Percentiles rank a stretch among this genome's conserved stretches.
These are phyloP conservation scores for Arctostaphylos glauca DNA, from an alignment of 148 eudicot species.

Conservation along the genomic window DNA sequence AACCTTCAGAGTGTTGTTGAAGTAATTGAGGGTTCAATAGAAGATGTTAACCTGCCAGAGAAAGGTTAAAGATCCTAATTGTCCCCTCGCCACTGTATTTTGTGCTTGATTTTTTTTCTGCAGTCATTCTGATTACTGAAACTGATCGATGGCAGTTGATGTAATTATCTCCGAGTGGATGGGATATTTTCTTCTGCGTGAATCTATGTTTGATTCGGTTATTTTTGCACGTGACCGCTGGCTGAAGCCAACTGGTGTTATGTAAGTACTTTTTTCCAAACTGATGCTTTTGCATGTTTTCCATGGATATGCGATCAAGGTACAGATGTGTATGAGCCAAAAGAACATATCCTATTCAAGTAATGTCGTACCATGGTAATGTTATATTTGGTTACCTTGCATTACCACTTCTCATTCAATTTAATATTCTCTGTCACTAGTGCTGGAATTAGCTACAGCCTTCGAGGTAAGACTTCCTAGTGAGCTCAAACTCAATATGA, in stretches of 20 bases:
- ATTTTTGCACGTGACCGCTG: constrained; percentile 95
- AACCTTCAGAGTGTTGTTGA: constrained; percentile 70
- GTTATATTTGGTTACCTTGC: not conserved
- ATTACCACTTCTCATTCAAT: not conserved
- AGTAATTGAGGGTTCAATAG: constrained; percentile 91
- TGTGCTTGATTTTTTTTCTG: not conserved
- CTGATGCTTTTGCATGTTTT: constrained; percentile 7
- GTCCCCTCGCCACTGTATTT: not conserved
- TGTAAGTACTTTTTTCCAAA: constrained; percentile 49
- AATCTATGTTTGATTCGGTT: constrained; percentile 98
- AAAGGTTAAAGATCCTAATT: constrained; percentile 51
- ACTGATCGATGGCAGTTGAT: constrained; percentile 64
- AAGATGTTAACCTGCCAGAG: constrained; percentile 80
- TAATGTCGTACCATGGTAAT: not conserved
- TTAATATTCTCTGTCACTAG: not conserved
- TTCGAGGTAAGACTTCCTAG: not conserved
- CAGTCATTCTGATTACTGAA: constrained; percentile 13
- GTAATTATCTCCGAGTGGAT: constrained; percentile 98
- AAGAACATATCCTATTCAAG: not conserved
- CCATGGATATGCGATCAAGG: not conserved
- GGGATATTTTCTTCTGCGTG: constrained; percentile 99
- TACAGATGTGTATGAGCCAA: not conserved
- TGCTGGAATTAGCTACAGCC: not conserved
- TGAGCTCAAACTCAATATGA: not conserved
- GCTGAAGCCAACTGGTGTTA: constrained; percentile 88